Evolutionary conservation across 2,329 filamentous ascomycete species (phyloP).

Genomic region (Aspergillus pseudoterreus): DNA sequence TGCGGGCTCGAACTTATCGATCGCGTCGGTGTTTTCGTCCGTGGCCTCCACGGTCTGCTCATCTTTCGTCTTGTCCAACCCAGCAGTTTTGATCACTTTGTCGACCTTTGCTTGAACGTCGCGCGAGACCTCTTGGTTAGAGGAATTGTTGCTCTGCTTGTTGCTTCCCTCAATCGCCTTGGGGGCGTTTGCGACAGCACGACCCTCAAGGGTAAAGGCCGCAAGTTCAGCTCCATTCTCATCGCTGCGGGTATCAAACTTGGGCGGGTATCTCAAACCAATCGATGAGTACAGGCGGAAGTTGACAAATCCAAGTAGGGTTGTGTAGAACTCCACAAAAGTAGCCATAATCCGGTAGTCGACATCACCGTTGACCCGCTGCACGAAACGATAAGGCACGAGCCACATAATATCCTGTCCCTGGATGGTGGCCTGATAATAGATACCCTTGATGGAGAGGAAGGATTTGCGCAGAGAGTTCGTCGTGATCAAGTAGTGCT

Average conservation of each 20-base stretch:
- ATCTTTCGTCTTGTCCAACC: conserved; percentile 40
- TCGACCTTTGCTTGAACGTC: conserved; percentile 68
- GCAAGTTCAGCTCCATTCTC: conserved; percentile 85
- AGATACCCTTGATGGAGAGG: conserved; percentile 97
- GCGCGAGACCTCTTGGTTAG: conserved; percentile 59
- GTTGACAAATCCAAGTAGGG: conserved; percentile 91
- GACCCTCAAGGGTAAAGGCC: conserved; percentile 85
- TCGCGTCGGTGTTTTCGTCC: conserved; percentile 57
- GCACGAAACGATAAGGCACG: conserved; percentile 96
- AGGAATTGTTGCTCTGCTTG: conserved; percentile 50
- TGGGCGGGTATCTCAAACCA: conserved; percentile 91
- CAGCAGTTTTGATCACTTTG: conserved; percentile 43
- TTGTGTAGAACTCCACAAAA: conserved; percentile 98
- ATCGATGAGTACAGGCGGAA: conserved; percentile 88
- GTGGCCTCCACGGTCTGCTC: conserved; percentile 43
- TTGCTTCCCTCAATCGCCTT: conserved; percentile 52
- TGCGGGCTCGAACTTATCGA: conserved; percentile 88
- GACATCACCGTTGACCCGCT: conserved; percentile 86
- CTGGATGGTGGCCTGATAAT: conserved; percentile 96
- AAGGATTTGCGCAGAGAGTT: conserved; percentile 93
- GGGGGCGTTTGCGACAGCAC: conserved; percentile 49
- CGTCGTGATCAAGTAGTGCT: conserved; percentile 93
- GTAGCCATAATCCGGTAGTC: conserved; percentile 99
- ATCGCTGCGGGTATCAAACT: conserved; percentile 83
- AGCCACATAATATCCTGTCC: conserved; percentile 97